Percentiles rank a stretch among this genome's conserved stretches.
Evolutionary conservation across 768 basidiomycete genomes (phyloP).

Genomic region (Floccularia luteovirens): DNA sequence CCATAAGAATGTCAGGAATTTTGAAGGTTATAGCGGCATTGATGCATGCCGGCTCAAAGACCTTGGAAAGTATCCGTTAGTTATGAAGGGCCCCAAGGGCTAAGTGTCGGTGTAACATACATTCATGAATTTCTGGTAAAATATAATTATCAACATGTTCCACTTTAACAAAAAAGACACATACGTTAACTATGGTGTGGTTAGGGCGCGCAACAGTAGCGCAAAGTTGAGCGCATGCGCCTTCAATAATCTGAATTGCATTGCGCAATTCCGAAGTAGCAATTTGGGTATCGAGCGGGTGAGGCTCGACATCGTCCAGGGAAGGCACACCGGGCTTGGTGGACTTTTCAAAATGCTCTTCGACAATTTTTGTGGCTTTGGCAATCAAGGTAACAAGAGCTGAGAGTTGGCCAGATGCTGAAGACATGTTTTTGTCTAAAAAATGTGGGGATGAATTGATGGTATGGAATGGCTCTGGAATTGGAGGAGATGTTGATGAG

Average conservation of each 20-base stretch:
- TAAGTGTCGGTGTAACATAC: too few relatives aligned
- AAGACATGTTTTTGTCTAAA: too few relatives aligned
- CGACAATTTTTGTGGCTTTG: constrained; percentile 13
- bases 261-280: constrained; percentile 10
- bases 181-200: constrained; percentile 17
- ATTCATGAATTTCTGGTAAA: too few relatives aligned
- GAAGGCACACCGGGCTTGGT: constrained; percentile 16
- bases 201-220: constrained; percentile 14
- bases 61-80: too few relatives aligned
- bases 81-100: too few relatives aligned
- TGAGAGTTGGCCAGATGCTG: background rate
- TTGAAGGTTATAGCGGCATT: too few relatives aligned
- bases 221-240: constrained; percentile 19
- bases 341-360: constrained; percentile 12
- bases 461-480: too few relatives aligned
- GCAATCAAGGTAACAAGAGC: constrained; percentile 11
- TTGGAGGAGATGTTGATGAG: too few relatives aligned
- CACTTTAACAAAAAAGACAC: too few relatives aligned
- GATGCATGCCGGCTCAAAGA: too few relatives aligned
- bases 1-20: constrained; percentile 24
- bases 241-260: constrained; percentile 17
- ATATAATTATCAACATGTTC: too few relatives aligned
- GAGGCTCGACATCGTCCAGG: constrained; percentile 12
- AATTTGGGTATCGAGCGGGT: constrained; percentile 11
- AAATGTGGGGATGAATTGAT: too few relatives aligned